phyloP scores from a whole-genome alignment of 2,329 filamentous ascomycete genomes.

The Aspergillus awamori region DNA sequence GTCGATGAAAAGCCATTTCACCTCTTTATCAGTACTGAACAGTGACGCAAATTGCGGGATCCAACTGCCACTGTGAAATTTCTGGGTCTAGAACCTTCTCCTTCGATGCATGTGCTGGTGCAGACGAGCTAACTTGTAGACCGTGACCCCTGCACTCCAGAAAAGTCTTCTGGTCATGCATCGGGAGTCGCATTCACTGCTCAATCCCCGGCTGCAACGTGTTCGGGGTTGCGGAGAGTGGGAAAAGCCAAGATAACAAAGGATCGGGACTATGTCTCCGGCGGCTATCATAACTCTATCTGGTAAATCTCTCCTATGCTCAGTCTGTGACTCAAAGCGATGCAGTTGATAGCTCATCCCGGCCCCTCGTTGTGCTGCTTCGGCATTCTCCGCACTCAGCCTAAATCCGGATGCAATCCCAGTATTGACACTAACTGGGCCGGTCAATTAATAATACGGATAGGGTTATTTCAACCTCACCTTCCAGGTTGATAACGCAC shows the following conservation, averaged over 20 bases:
- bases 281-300: not conserved
- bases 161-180: not conserved
- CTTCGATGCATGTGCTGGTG: not conserved
- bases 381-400: not conserved
- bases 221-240: not conserved
- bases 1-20: too few species aligned
- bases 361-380: too few species aligned
- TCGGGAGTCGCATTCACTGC: not conserved
- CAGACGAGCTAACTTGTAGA: too few species aligned
- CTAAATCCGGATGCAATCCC: not conserved
- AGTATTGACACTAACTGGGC: not conserved
- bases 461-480: not conserved
- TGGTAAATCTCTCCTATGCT: not conserved
- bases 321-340: not conserved
- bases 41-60: too few species aligned
- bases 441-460: too few species aligned
- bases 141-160: not conserved
- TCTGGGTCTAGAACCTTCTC: too few species aligned
- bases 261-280: not conserved
- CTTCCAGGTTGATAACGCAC: not conserved
- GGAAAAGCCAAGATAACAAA: not conserved
- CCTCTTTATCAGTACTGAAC: too few species aligned
- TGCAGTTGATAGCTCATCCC: not conserved
- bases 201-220: not conserved
- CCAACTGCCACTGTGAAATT: too few species aligned